Evolutionary conservation across 1,139 yeast species (phyloP).

Genomic region (Insectozyma bohioensis): DNA sequence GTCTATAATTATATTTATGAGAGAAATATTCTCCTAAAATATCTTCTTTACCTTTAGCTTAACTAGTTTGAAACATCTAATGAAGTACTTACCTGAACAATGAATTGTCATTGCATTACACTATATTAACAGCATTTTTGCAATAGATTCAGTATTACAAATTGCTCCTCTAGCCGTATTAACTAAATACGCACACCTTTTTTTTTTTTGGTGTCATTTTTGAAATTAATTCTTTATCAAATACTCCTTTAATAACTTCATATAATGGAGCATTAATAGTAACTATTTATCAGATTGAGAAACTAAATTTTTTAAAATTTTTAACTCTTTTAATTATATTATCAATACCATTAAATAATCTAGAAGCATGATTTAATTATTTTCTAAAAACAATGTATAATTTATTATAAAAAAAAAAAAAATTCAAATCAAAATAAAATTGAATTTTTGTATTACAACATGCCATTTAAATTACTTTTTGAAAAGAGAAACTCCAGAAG

Average conservation of each 20-base stretch:
- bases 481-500: no score
- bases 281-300: conserved; percentile 68
- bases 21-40: conserved; percentile 65
- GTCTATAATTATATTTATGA: conserved; percentile 64
- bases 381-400: no score
- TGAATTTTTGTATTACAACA: no score
- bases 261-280: conserved; percentile 81
- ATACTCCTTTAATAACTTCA: conserved; percentile 63
- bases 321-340: conserved; percentile 58
- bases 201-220: no score
- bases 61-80: conserved; percentile 78
- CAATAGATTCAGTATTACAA: conserved; percentile 69
- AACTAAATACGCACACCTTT: conserved; percentile 73
- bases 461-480: no score
- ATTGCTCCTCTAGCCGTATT: conserved; percentile 88
- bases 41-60: conserved; percentile 65
- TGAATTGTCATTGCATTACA: conserved; percentile 91
- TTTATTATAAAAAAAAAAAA: no score
- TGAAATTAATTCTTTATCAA: conserved; percentile 65
- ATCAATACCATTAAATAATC: conserved; percentile 38
- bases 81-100: conserved; percentile 75
- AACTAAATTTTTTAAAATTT: conserved; percentile 64
- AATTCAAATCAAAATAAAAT: no score
- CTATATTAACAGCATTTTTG: conserved; percentile 68
- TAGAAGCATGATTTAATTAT: conserved; percentile 40